Base-by-base conservation (phyloP, 2,329 filamentous ascomycete genomes). In the Madurella fahalii region DNA sequence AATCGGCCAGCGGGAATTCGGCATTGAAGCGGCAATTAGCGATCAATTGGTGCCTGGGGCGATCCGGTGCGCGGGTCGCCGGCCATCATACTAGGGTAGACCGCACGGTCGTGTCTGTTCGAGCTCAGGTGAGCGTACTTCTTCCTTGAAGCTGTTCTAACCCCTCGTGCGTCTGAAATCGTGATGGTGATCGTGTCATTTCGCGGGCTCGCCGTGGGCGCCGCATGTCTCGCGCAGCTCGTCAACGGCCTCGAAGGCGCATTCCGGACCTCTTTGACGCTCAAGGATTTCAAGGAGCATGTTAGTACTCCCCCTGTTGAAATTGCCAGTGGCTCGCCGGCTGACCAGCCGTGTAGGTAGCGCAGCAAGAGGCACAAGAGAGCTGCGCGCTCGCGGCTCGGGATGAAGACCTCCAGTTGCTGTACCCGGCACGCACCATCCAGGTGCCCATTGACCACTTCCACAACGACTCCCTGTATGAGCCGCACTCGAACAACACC, bases 401-500 rank as follows among this genome's bases (percentile, higher is more conserved):
- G 25, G 54, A 58, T 25, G 40, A 49, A 11, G 50, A 57, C 15
- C 58, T 54, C 11, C 34, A 57, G 17, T 20, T 57, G 13, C 45
- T 63, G 9, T 77, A 75, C 58, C 70, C 70, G 9, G 70, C 68
- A 5, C 69, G 72, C 64, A 74, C 69, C 48, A 63, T 78, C 37
- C 66, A 67, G 15, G 77, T 80, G 3, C 80, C 80, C 15, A 75
- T 95, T 34, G 90, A 95, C 69, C 89, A 94, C 67, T 95, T 94
- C 72, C 88, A 88, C 71, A 90, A 93, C 65, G 86, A 91, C 52
- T 81, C 83, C 2, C 74, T 77, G 47, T 95, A 95, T 66, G 87
- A 86, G 68, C 89, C 90, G 37, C 90, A 95, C 69, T 82, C 79
- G 9, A 74, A 86, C 61, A 85, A 69, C 25, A 80, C 72, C 1